These are phyloP conservation scores for Tympanopsis confertula DNA, from an alignment of 2,329 filamentous ascomycete species.

Conservation along the genomic window DNA sequence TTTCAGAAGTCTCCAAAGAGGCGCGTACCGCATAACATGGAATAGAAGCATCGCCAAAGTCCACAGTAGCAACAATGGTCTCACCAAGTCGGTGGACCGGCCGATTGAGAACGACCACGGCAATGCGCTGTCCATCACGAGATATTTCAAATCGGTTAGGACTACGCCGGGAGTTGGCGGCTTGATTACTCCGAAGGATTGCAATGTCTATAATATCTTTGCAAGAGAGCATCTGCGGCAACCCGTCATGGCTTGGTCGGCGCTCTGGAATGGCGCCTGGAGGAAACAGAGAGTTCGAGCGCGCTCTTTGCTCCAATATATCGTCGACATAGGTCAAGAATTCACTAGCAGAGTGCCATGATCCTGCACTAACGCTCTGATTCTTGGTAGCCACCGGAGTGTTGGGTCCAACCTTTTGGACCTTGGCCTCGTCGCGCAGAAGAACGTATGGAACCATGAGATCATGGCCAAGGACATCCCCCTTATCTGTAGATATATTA, in stretches of 20 bases:
- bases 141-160: conserved; percentile 63
- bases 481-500: conserved; percentile 21
- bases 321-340: conserved; percentile 48
- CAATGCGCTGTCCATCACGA: conserved; percentile 55
- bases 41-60: conserved; percentile 49
- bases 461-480: conserved; percentile 58
- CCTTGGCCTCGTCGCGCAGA: conserved; percentile 50
- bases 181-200: conserved; percentile 49
- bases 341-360: conserved; percentile 11
- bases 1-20: conserved; percentile 57
- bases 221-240: conserved; percentile 23
- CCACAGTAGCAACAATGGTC: conserved; percentile 51
- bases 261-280: conserved; percentile 33
- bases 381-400: not conserved
- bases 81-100: conserved; percentile 60
- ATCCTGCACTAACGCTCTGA: not conserved
- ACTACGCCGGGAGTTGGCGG: conserved; percentile 37
- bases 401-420: conserved; percentile 22
- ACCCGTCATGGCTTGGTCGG: conserved; percentile 25
- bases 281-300: conserved; percentile 29
- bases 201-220: conserved; percentile 61
- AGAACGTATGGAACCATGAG: conserved; percentile 64
- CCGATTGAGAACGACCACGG: conserved; percentile 56
- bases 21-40: conserved; percentile 53
- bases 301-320: conserved; percentile 31